Evolutionary conservation across 768 basidiomycete genomes (phyloP), one percentile per base, ranked within the genome.

Genomic region (Collybiopsis confluens): DNA sequence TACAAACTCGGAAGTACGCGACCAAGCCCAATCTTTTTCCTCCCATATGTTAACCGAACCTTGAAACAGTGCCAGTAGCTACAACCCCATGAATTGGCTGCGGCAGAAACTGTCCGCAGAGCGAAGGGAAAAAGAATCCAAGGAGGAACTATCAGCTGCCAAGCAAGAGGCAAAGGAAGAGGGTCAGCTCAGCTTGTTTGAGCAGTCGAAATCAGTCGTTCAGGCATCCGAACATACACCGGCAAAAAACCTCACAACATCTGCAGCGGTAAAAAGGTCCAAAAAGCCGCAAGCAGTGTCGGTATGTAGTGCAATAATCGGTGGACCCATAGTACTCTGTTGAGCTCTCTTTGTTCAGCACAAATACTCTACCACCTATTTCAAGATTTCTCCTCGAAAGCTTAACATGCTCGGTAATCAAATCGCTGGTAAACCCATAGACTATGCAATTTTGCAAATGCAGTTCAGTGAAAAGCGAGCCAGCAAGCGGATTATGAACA

Each of bases 401-500:
- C 76, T 99, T 54, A 95, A 96, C 68, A 81, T 85, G 74, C 78
- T 99, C 38, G 88, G 85, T 8, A 78, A 83, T 27, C 92, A 97
- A 67, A 89, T 99, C 58, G 79, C 90, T 2, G 89, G 91, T 18
- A 88, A 92, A 61, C 94, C 95, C 16, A 87, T 98, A 56, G 95
- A 98, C 71, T 83, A 87, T 60, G 96, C 96, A 33, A 96, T 99
- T 65, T 74, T 98, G 54, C 96, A 99, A 63, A 95, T 98, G 91
- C 82, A 89, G 66, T 98, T 97, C 69, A 92, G 89, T 58, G 88
- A 95, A 68, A 99, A 99, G 72, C 81, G 92, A 21, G 92, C 89
- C 13, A 86, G 91, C 58, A 78, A 75, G 44, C 85, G 92, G 56
- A 83, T 99, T 55, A 86, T 92, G 79, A 90, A 86, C 60, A 92